Conservation (phyloP, 208 protist genomes). For the Trypanosoma melophagium region DNA sequence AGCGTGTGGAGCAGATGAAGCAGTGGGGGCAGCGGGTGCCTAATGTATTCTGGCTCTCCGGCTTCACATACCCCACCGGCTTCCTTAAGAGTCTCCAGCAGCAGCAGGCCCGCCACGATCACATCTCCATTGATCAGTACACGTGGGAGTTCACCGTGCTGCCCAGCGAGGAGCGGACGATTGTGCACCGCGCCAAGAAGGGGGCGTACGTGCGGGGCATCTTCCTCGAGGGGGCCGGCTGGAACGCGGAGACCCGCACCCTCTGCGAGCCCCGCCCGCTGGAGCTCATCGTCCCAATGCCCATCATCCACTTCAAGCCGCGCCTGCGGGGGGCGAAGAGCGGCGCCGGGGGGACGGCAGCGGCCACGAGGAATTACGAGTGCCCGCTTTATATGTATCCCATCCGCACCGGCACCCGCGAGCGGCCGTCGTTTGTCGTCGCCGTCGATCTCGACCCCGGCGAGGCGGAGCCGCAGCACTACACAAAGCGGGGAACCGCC, state of each 20-base stretch:
- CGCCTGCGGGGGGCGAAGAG: slow-evolving; percentile 69
- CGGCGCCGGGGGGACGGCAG: too few relatives aligned
- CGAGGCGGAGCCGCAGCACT: slow-evolving; percentile 91
- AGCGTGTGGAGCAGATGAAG: slow-evolving; percentile 93
- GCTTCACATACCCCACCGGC: slow-evolving; percentile 98
- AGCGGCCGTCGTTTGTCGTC: slow-evolving; percentile 96
- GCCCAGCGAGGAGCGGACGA: slow-evolving; percentile 85
- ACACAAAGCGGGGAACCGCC: slow-evolving; percentile 97
- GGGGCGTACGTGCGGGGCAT: slow-evolving; percentile 96
- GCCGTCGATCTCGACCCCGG: slow-evolving; percentile 94
- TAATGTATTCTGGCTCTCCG: slow-evolving; percentile 97
- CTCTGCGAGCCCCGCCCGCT: slow-evolving; percentile 96
- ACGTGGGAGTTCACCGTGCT: slow-evolving; percentile 97
- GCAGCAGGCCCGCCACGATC: slow-evolving; percentile 88
- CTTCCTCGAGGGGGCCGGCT: slow-evolving; percentile 97
- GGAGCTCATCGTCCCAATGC: slow-evolving; percentile 96
- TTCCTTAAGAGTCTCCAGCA: slow-evolving; percentile 98
- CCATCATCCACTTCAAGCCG: slow-evolving; percentile 98
- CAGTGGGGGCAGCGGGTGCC: slow-evolving; percentile 92
- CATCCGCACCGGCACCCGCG: slow-evolving; percentile 94
- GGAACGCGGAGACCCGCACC: slow-evolving; percentile 87
- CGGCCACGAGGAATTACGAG: slow-evolving; percentile 77
- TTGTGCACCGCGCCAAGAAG: slow-evolving; percentile 92
- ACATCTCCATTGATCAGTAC: slow-evolving; percentile 96
- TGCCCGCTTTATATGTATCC: slow-evolving; percentile 98